phyloP scores from a whole-genome alignment of 208 protist species.

The Endotrypanum monterogeii region DNA sequence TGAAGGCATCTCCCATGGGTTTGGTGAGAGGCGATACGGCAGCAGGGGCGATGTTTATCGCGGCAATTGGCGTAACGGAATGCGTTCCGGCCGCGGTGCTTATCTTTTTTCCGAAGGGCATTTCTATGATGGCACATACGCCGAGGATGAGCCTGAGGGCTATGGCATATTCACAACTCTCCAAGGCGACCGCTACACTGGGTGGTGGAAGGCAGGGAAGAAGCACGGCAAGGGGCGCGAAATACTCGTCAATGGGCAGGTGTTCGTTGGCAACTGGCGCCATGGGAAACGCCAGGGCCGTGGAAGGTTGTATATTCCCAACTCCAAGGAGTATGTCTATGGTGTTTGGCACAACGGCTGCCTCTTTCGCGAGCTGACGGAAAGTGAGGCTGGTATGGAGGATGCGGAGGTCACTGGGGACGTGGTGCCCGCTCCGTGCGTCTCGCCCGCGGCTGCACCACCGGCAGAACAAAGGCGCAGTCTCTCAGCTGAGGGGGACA shows the following conservation, averaged over 20 bases:
- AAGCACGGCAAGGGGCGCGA: conserved; percentile 70
- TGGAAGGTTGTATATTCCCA: conserved; percentile 59
- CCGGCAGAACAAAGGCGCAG: conserved; percentile 7
- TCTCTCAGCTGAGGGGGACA: not conserved
- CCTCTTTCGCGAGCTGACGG: conserved; percentile 70
- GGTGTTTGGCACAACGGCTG: conserved; percentile 72
- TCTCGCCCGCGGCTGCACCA: conserved; percentile 14
- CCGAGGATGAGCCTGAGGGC: conserved; percentile 57
- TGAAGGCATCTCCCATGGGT: conserved; percentile 58
- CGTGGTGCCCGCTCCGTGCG: conserved; percentile 30
- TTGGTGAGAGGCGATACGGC: conserved; percentile 70
- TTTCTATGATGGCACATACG: conserved; percentile 81
- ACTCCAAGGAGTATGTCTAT: conserved; percentile 41
- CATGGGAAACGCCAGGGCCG: conserved; percentile 63
- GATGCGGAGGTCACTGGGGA: conserved; percentile 38
- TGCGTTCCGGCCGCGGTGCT: conserved; percentile 59
- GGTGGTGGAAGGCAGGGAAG: conserved; percentile 54
- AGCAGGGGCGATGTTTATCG: conserved; percentile 84
- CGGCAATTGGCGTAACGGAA: conserved; percentile 62
- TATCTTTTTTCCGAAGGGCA: conserved; percentile 63
- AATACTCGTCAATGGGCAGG: conserved; percentile 59
- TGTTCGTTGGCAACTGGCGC: conserved; percentile 70
- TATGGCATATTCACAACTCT: conserved; percentile 69
- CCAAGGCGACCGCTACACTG: conserved; percentile 63
- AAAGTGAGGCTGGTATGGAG: conserved; percentile 40